Evolutionary conservation across 2,329 filamentous ascomycete genomes (phyloP), one percentile per base, ranked within the genome.

Genomic region (Nigrospora oryzae): DNA sequence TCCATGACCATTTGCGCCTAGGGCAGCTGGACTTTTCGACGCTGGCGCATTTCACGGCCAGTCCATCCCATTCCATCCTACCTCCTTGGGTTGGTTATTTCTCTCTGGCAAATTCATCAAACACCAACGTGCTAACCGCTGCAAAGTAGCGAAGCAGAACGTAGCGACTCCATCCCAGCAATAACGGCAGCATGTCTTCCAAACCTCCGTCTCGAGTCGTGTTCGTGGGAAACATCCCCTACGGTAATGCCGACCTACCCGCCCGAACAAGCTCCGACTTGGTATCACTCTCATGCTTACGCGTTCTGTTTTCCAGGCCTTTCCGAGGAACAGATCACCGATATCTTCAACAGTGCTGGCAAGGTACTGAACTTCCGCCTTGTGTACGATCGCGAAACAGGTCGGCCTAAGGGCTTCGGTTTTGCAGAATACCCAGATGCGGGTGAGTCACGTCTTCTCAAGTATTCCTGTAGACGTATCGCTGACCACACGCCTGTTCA

Each of bases 351-450:
- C 61, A 85, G 86, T 52, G 89, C 87, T 43, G 93, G 93, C 47
- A 87, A 90, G 53, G 91, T 97, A 1, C 75, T 94, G 47, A 91
- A 86, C 62, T 97, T 97, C 63, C 82, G 91, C 43, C 77, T 97
- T 40, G 91, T 97, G 52, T 94, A 95, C 66, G 94, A 97, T 69
- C 86, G 89, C 43, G 91, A 97, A 59, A 96, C 90, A 3, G 90
- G 91, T 36, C 83, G 89, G 46, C 90, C 93, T 1, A 97, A 96
- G 65, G 93, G 93, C 15, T 98, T 95, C 63, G 93, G 93, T 33
- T 98, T 97, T 58, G 87, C 90, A 58, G 91, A 97, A 63, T 98
- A 95, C 61, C 86, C 89, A 45, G 93, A 97, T 60, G 83, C 87
- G 48, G 91, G 95, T 78, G 75, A 33, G 64, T 47, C 34, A 13